A percentile compares a stretch with the other conserved stretches of the same genome.
phyloP scores from a whole-genome alignment of 805 yeast genomes.

The Lachancea dasiensis region DNA sequence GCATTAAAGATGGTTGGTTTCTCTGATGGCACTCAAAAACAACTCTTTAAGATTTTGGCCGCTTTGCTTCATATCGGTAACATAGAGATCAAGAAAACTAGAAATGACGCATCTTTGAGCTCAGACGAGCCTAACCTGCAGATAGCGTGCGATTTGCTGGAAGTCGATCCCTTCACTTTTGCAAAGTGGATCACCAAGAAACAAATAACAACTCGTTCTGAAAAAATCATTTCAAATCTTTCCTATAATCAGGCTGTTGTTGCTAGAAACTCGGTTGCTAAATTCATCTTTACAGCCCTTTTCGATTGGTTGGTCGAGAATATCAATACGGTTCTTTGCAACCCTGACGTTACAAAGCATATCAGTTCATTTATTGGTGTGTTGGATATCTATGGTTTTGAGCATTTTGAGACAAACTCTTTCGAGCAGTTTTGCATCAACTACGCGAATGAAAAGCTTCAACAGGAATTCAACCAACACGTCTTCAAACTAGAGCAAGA shows the following conservation, averaged over 20 bases:
- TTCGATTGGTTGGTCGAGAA: conserved; percentile 93
- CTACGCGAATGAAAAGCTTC: conserved; percentile 93
- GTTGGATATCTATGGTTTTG: conserved; percentile 95
- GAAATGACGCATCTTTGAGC: conserved; percentile 73
- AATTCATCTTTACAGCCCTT: conserved; percentile 83
- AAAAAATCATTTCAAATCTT: conserved; percentile 80
- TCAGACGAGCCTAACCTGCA: conserved; percentile 83
- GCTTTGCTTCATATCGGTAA: conserved; percentile 92
- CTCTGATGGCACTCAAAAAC: conserved; percentile 46
- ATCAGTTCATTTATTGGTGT: conserved; percentile 85
- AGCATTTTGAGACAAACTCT: conserved; percentile 88
- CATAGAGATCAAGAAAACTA: conserved; percentile 75
- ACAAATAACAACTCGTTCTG: conserved; percentile 87
- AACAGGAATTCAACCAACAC: conserved; percentile 95
- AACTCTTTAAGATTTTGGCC: conserved; percentile 74
- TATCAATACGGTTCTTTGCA: conserved; percentile 76
- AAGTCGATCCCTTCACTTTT: conserved; percentile 64
- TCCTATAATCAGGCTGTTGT: conserved; percentile 80
- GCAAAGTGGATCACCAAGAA: conserved; percentile 91
- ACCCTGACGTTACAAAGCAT: conserved; percentile 55
- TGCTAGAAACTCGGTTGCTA: conserved; percentile 95
- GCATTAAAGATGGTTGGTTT: conserved; percentile 82
- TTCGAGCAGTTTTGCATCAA: conserved; percentile 97
- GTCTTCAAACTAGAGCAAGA: conserved; percentile 96
- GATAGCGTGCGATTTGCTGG: conserved; percentile 78